Conservation (phyloP, 2,329 filamentous ascomycete genomes). For the Didymella segeticola region DNA sequence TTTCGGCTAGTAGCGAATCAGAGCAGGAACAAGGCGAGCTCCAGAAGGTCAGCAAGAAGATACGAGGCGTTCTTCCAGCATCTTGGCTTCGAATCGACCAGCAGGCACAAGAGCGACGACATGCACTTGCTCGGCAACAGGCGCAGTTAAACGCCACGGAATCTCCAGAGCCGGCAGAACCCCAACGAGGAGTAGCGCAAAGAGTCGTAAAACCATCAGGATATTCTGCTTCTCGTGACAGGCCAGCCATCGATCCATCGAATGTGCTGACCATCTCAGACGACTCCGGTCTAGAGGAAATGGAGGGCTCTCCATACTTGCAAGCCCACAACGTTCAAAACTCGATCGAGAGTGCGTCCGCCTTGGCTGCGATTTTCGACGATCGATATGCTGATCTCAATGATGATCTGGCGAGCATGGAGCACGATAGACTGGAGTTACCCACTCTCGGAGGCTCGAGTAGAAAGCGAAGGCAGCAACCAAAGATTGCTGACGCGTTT, state of each 20-base stretch:
- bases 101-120: constrained; percentile 42
- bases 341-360: constrained; percentile 25
- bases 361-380: constrained; percentile 35
- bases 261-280: constrained; percentile 43
- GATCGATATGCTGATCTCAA: constrained; percentile 34
- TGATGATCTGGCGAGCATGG: constrained; percentile 50
- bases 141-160: constrained; percentile 11
- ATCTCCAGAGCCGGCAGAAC: constrained; percentile 34
- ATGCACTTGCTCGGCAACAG: constrained; percentile 25
- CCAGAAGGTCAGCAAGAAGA: constrained; percentile 48
- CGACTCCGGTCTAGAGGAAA: constrained; percentile 38
- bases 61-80: constrained; percentile 58
- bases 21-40: constrained; percentile 44
- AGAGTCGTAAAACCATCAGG: constrained; percentile 26
- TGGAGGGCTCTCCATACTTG: constrained; percentile 5
- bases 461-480: constrained; percentile 45
- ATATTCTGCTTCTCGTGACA: not conserved
- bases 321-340: constrained; percentile 24
- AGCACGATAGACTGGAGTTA: constrained; percentile 54
- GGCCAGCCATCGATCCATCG: constrained; percentile 20
- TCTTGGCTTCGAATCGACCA: constrained; percentile 58
- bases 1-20: constrained; percentile 33
- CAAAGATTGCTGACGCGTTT: constrained; percentile 48
- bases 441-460: constrained; percentile 30
- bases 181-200: constrained; percentile 45